phyloP scores from a whole-genome alignment of 768 basidiomycete genomes.

The Hericium rajendrae region DNA sequence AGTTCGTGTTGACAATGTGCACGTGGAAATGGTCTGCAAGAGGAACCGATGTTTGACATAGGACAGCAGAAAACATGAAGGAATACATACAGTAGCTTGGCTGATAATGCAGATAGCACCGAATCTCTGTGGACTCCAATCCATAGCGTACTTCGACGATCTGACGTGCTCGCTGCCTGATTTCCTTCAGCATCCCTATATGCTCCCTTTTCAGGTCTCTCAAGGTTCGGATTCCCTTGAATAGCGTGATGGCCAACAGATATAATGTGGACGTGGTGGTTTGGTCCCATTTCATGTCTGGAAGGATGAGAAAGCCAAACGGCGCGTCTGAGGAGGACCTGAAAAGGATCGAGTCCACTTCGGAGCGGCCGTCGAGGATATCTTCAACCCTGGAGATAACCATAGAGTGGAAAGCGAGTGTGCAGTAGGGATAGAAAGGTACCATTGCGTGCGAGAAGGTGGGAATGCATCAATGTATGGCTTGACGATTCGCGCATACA shows the following conservation, averaged over 20 bases:
- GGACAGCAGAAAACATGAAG: not conserved
- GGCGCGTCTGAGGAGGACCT: conserved; percentile 37
- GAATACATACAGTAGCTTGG: conserved; percentile 77
- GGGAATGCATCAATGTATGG: conserved; percentile 78
- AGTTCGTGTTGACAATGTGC: conserved; percentile 77
- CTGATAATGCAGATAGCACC: conserved; percentile 91
- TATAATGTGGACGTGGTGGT: conserved; percentile 70
- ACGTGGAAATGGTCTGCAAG: conserved; percentile 87
- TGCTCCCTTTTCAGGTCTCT: conserved; percentile 67
- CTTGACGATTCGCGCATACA: conserved; percentile 62
- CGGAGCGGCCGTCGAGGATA: conserved; percentile 68
- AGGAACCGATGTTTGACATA: not conserved
- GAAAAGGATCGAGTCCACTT: conserved; percentile 63
- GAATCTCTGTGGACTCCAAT: conserved; percentile 46
- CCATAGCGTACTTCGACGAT: conserved; percentile 59
- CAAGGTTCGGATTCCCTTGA: conserved; percentile 53
- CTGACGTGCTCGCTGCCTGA: conserved; percentile 44
- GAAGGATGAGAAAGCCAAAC: conserved; percentile 66
- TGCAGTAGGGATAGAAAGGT: not conserved
- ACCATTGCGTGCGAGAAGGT: conserved; percentile 76
- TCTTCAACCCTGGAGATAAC: conserved; percentile 62
- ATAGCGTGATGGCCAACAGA: conserved; percentile 67
- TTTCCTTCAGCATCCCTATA: conserved; percentile 54
- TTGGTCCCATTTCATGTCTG: conserved; percentile 97
- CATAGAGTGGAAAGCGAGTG: not conserved